A percentile compares a stretch with the other conserved stretches of the same genome.
phyloP scores from a whole-genome alignment of 164 flowering plant genomes.

The Houttuynia cordata region DNA sequence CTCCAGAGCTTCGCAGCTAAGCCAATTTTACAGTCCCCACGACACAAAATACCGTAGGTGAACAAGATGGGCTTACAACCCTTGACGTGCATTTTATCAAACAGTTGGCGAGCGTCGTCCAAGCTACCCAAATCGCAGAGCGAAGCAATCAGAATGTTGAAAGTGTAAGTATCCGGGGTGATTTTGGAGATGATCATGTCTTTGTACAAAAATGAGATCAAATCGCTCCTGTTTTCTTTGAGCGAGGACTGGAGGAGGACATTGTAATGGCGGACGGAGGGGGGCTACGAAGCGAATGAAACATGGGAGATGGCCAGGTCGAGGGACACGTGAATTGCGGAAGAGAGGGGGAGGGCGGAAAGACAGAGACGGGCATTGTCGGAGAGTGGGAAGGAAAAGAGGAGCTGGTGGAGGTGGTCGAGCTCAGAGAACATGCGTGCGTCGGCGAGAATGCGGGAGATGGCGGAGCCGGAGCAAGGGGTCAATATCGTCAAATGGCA shows the following conservation, averaged over 20 bases:
- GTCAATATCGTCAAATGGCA: too few relatives aligned
- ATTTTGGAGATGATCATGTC: conserved; percentile 54
- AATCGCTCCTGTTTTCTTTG: conserved; percentile 19
- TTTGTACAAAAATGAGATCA: conserved; percentile 47
- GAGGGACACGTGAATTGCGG: conserved; percentile 31
- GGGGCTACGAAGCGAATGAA: conserved; percentile 43
- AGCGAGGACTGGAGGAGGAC: conserved; percentile 39
- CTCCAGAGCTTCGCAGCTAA: conserved; percentile 31
- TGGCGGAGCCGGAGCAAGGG: conserved; percentile 26
- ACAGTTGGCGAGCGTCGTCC: conserved; percentile 57
- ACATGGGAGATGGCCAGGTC: conserved; percentile 47
- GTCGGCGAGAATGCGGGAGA: conserved; percentile 40
- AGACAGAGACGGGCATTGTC: conserved; percentile 16
- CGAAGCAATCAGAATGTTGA: conserved; percentile 50
- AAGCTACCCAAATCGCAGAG: conserved; percentile 56
- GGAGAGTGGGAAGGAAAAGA: conserved; percentile 16
- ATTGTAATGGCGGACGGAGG: conserved; percentile 49
- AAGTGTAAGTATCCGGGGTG: conserved; percentile 61
- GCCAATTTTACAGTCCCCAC: conserved; percentile 66
- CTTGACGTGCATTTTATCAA: conserved; percentile 72
- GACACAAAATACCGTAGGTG: conserved; percentile 70
- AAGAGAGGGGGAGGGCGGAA: conserved; percentile 17
- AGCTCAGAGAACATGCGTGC: conserved; percentile 48
- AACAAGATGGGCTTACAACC: conserved; percentile 73
- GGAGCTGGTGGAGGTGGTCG: conserved; percentile 42